Evolutionary conservation across 352 stramenopile species (phyloP).

Genomic region (Pythium phragmiticola): DNA sequence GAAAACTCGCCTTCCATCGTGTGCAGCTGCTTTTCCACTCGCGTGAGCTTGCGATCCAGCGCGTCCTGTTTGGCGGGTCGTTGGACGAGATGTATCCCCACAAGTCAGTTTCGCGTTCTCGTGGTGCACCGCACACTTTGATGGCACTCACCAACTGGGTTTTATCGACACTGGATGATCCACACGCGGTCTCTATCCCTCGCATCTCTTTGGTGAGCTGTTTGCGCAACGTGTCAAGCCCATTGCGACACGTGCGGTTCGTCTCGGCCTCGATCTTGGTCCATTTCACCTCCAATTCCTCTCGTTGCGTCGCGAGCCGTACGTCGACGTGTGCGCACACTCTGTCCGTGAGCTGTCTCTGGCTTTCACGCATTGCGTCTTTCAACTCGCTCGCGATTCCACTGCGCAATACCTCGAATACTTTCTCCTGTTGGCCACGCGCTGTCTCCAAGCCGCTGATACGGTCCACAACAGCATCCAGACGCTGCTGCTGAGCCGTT

Average conservation of each 20-base stretch:
- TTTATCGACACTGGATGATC: background rate
- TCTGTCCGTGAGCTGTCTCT: slow-evolving; percentile 7
- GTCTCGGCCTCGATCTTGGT: background rate
- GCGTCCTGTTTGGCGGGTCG: slow-evolving; percentile 1
- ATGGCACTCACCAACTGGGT: background rate
- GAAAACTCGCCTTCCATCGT: slow-evolving; percentile 7
- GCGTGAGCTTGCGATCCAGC: slow-evolving; percentile 15
- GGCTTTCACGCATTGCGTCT: background rate
- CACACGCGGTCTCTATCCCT: background rate
- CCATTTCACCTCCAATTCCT: slow-evolving; percentile 2
- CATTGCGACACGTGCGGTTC: background rate
- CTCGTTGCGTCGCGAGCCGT: background rate
- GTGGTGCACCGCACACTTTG: background rate
- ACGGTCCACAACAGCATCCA: slow-evolving; percentile 20
- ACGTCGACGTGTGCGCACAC: slow-evolving; percentile 15
- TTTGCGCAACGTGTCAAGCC: background rate
- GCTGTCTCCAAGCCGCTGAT: slow-evolving; percentile 21
- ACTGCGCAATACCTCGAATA: background rate
- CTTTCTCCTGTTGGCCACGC: background rate
- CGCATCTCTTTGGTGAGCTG: background rate
- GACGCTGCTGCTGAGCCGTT: slow-evolving; percentile 30
- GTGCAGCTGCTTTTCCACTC: slow-evolving; percentile 16
- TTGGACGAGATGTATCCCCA: background rate
- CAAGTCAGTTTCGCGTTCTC: background rate
- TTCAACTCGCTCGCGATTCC: background rate